Base-by-base conservation (phyloP, 176 grass and related monocot genomes). In the Chloris gayana region DNA sequence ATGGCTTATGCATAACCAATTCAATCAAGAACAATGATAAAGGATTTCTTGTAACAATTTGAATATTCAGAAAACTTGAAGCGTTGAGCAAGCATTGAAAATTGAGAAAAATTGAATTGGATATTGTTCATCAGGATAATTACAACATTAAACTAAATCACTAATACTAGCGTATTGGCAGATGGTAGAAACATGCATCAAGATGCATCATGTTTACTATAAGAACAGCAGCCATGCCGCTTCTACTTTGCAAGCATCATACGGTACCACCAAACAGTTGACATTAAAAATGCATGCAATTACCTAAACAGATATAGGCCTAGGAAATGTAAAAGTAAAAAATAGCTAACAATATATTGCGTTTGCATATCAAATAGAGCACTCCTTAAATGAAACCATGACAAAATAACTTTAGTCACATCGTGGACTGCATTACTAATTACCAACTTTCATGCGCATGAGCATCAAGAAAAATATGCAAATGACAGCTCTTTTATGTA, bases 401-500 rank as follows among this genome's bases (percentile, higher is more conserved):
- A 30, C 15, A 72, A 72, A 82, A 58, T 58, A 58, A 54, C 29
- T 2, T 17, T 67, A 19, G 17, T 73, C 38, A 73, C 4, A 9
- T 13, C 29, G 63, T 13, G 0, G 0, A 46, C 9, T 15, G n/a
- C 51, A 67, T 38, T 35, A 50, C n/a, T 42, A 61, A 25, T 54
- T 84, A 32, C 37, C 3, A 22, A 31, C 7, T 80, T 61, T 49
- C 61, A 78, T 66, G 47, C 38, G 80, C 13, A 77, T 27, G 14
- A 66, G 49, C 86, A 79, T 74, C n/a, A n/a, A n/a, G 69, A 17
- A 59, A 38, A 72, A 54, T 15, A 26, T n/a, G 41, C 42, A 82
- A 53, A 31, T 14, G 0, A 54, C n/a, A 4, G 62, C 30, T 41
- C 53, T n/a, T 30, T 63, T 53, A 33, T 44, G 21, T 70, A 6